Base-by-base conservation (phyloP, 345 rosid genomes). In the Dipteronia sinensis region DNA sequence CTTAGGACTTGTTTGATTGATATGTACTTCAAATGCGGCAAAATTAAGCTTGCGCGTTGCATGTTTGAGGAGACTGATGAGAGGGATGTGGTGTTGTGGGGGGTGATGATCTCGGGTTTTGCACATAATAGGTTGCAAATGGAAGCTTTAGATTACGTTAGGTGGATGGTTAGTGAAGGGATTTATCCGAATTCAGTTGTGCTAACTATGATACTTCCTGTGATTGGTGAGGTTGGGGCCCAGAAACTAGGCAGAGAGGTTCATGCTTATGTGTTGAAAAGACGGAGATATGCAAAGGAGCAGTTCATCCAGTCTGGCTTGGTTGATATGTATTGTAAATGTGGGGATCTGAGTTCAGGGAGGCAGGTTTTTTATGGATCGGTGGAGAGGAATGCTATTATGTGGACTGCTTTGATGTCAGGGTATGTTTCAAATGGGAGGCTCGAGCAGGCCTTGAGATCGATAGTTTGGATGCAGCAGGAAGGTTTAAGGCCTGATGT, bases 351-450 rank as follows among this genome's bases (percentile, higher is more conserved):
- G 89, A 82, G 53, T 74, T 89, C 89, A 2, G 97, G 88, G 55
- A 86, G 97, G 79, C 88, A 71, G 38, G 97, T 89, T 12, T 95
- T 95, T 77, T 93, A 95, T 70, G 81, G 80, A 10, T 87, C 91
- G 0, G 66, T 67, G 63, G 88, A 90, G 82, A 91, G 97, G 82
- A 95, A 88, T 83, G 89, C 83, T 23, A 66, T 93, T 74, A 81
- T 92, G n/a, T 95, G 98, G 98, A 95, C 98, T 16, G 97, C 95
- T 47, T 68, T 95, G 82, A 91, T 92, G 86, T 91, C 97, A 9
- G 97, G 98, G 56, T 93, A 92, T 58, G 87, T 84, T 55, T 87
- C 91, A 2, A 93, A 90, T 59, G 92, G 97, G 71, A 89, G 92
- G 78, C 82, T 86, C 3, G 96, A 92, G 65, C 98, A 92, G 84